Evolutionary conservation across 2,329 filamentous ascomycete genomes (phyloP), one percentile per base, ranked within the genome.

Genomic region (Aspergillus sclerotialis): DNA sequence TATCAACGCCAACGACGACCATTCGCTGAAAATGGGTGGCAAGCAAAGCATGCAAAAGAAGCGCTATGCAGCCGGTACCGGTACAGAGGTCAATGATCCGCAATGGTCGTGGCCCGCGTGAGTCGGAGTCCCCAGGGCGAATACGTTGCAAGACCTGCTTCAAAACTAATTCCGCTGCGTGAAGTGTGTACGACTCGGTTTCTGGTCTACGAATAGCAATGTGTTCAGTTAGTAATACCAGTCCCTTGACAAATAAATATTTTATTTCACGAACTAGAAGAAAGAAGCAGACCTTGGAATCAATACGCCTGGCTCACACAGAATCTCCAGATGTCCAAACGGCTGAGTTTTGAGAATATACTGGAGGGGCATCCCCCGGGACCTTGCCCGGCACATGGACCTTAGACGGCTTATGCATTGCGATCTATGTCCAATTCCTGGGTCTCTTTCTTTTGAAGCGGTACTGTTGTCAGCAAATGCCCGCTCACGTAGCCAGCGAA

Each of bases 281-380:
- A 25, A 9, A 9, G 23, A 28, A n/a, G 35, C 44, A 30, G 36
- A 64, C 61, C 90, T 75, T 23, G 92, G 92, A 44, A 96, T 94
- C 37, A 98, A 67, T 4, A 96, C 89, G 2, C 85, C 85, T 8
- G 70, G 75, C 17, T 68, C 69, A 53, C 89, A 95, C 35, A 72
- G 64, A 29, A 98, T 82, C 27, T 94, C 82, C 11, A 96, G 63
- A 4, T 77, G 66, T 1, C 89, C 90, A 62, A 98, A 96, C 2
- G 83, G 92, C 57, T 95, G 88, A 4, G 80, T 80, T 3, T 88
- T 88, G 1, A 98, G 67, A 14, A 96, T 72, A 55, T 96, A 96
- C 58, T 96, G 92, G 21, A 98, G 63, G 2, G 92, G 92, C 38
- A 80, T 75, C 1, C 87, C 87, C n/a, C 46, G 58, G 3, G 70